Evolutionary conservation across 169 alveolate genomes (phyloP).

Genomic region (Plasmodium gallinaceum): DNA sequence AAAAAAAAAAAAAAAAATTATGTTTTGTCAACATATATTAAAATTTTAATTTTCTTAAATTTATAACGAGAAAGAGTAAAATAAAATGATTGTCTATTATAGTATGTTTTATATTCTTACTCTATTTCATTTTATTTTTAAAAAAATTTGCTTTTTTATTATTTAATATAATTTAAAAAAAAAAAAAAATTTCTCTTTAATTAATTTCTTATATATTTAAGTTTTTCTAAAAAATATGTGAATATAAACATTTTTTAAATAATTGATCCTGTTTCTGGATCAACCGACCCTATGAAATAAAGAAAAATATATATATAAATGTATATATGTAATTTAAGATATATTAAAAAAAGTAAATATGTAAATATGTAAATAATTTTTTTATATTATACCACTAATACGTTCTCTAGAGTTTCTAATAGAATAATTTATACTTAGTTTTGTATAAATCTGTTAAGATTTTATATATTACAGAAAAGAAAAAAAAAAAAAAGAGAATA

Average conservation of each 20-base stretch:
- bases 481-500: background rate
- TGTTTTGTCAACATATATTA: too few species aligned
- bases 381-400: conserved; percentile 1
- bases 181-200: background rate
- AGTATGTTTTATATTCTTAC: too few species aligned
- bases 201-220: background rate
- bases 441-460: background rate
- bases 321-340: background rate
- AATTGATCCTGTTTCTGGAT: conserved; percentile 54
- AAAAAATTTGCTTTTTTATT: background rate
- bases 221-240: background rate
- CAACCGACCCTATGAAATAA: conserved; percentile 42
- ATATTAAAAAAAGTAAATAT: too few species aligned
- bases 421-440: too few species aligned
- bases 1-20: too few species aligned
- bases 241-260: conserved; percentile 4
- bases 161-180: too few species aligned
- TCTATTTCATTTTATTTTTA: background rate
- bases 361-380: background rate
- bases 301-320: background rate
- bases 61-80: too few species aligned
- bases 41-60: too few species aligned
- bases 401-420: too few species aligned
- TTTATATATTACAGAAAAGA: background rate
- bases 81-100: too few species aligned